A percentile compares a stretch with the other conserved stretches of the same genome.
Evolutionary conservation across 2,329 filamentous ascomycete genomes (phyloP).

Genomic region (Lithohypha guttulata): DNA sequence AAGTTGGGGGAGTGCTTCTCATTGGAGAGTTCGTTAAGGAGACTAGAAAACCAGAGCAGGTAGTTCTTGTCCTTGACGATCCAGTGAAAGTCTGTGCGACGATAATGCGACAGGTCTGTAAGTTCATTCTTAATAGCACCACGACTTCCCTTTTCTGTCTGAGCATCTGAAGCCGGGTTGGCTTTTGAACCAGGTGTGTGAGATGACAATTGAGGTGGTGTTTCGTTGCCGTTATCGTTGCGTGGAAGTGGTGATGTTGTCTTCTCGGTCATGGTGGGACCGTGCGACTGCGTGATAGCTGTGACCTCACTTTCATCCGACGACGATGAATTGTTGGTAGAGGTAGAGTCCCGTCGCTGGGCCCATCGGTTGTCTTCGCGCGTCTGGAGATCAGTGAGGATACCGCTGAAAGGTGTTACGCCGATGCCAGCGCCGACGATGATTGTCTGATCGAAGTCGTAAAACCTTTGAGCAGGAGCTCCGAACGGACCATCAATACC

Average conservation of each 20-base stretch:
- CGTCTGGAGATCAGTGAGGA: conserved; percentile 43
- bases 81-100: conserved; percentile 51
- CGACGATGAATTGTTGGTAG: conserved; percentile 1
- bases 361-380: conserved; percentile 13
- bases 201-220: background rate
- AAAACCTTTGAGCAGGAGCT: conserved; percentile 48
- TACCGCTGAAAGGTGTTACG: conserved; percentile 48
- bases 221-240: background rate
- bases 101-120: conserved; percentile 24
- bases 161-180: background rate
- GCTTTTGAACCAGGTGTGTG: background rate
- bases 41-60: conserved; percentile 46
- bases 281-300: background rate
- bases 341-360: conserved; percentile 9
- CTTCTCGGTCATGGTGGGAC: background rate
- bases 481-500: conserved; percentile 49
- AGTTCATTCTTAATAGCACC: background rate
- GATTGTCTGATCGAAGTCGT: conserved; percentile 46
- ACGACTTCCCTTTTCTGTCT: background rate
- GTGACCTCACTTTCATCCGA: background rate
- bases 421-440: conserved; percentile 49
- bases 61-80: conserved; percentile 48
- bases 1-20: conserved; percentile 28
- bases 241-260: background rate
- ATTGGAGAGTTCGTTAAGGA: conserved; percentile 27